Evolutionary conservation across 1,139 yeast genomes (phyloP).

Genomic region (Taiozyma sp.): DNA sequence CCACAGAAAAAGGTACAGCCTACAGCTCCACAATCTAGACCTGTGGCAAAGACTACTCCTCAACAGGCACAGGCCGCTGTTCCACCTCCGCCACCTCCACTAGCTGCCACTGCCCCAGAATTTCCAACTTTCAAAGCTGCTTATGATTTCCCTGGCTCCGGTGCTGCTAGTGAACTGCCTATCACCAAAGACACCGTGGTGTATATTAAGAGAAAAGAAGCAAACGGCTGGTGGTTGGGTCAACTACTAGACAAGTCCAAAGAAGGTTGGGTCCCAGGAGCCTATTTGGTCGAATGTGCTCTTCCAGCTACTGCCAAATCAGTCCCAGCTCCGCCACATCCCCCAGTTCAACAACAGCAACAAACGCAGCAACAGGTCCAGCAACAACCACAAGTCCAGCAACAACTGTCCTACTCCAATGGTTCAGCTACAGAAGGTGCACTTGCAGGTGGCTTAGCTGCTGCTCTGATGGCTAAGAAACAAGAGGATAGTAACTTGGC

Average conservation of each 20-base stretch:
- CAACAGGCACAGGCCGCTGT: conserved; percentile 7
- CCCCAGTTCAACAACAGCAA: not conserved
- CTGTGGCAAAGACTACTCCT: conserved; percentile 9
- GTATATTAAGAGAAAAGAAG: conserved; percentile 61
- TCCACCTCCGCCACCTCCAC: conserved; percentile 57
- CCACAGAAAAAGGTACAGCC: conserved; percentile 28
- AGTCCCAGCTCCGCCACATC: conserved; percentile 7
- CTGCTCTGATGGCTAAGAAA: conserved; percentile 65
- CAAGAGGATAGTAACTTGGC: conserved; percentile 60
- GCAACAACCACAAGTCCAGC: conserved; percentile 4
- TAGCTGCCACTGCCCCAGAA: conserved; percentile 53
- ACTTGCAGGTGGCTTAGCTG: conserved; percentile 63
- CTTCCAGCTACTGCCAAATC: conserved; percentile 15
- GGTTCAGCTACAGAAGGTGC: conserved; percentile 21
- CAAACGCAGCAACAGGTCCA: conserved; percentile 4
- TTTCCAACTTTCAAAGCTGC: conserved; percentile 82
- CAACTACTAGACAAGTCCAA: conserved; percentile 66
- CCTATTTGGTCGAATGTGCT: conserved; percentile 68
- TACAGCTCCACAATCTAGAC: conserved; percentile 20
- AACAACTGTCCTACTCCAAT: conserved; percentile 17
- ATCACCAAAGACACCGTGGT: conserved; percentile 72
- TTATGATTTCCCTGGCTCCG: conserved; percentile 86
- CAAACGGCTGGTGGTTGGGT: conserved; percentile 93
- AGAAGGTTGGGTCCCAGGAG: conserved; percentile 98
- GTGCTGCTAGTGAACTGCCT: conserved; percentile 76